These are phyloP conservation scores for Sonneratia caseolaris DNA, from an alignment of 345 rosid species.

Conservation along the genomic window DNA sequence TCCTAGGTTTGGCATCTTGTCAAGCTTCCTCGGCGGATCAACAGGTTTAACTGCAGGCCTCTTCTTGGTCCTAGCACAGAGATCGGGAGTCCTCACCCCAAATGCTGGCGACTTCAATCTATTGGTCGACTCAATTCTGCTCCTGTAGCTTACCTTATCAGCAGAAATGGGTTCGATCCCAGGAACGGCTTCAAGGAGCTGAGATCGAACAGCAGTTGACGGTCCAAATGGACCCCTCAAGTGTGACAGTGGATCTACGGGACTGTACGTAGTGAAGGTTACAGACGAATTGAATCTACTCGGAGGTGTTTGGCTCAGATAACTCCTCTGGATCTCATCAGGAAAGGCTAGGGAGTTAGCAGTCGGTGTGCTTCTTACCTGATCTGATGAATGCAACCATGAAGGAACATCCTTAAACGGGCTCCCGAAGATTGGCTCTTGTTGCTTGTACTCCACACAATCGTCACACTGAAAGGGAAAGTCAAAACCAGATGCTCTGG, in stretches of 20 bases:
- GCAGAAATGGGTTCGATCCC: constrained; percentile 18
- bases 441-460: constrained; percentile 17
- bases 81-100: constrained; percentile 12
- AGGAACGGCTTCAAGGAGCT: constrained; percentile 17
- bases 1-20: constrained; percentile 25
- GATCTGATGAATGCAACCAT: constrained; percentile 25
- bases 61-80: constrained; percentile 24
- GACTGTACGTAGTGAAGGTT: constrained; percentile 1
- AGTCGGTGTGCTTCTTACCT: constrained; percentile 11
- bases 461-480: constrained; percentile 35
- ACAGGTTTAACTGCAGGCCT: constrained; percentile 19
- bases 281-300: constrained; percentile 9
- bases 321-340: constrained; percentile 11
- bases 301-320: constrained; percentile 10
- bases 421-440: constrained; percentile 16
- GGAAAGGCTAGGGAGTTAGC: constrained; percentile 14
- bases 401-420: constrained; percentile 30
- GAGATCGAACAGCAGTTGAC: constrained; percentile 14
- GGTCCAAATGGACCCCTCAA: constrained; percentile 22
- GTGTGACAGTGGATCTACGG: constrained; percentile 5
- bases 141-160: constrained; percentile 18
- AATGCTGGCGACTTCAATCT: constrained; percentile 15
- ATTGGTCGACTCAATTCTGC: constrained; percentile 12
- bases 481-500: constrained; percentile 20
- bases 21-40: constrained; percentile 11